Percentiles rank a stretch among this genome's conserved stretches.
phyloP scores from a whole-genome alignment of 1,284 basidiomycete genomes.

The Volvariella volvacea region DNA sequence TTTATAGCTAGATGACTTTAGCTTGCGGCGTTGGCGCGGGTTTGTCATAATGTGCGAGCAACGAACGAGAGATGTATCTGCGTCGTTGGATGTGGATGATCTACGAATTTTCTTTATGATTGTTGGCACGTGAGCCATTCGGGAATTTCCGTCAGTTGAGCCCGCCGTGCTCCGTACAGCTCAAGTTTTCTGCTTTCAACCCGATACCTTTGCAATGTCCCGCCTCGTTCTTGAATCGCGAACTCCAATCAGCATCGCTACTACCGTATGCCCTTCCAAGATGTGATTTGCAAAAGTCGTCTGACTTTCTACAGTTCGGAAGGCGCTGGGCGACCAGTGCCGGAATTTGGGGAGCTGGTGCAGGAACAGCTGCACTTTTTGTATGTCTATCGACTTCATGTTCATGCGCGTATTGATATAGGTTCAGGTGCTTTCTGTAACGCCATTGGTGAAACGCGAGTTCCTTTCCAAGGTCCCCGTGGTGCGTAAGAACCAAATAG shows the following conservation, averaged over 20 bases:
- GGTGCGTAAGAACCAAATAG: conserved; percentile 29
- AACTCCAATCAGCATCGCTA: conserved; percentile 20
- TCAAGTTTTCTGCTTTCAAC: background rate
- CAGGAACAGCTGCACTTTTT: conserved; percentile 57
- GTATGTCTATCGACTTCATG: conserved; percentile 32
- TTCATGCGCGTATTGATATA: conserved; percentile 7
- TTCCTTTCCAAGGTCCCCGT: conserved; percentile 51
- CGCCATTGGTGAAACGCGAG: conserved; percentile 58
- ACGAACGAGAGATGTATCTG: background rate
- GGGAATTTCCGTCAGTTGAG: conserved; percentile 15
- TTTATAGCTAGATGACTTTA: conserved; percentile 64
- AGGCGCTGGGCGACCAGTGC: conserved; percentile 55
- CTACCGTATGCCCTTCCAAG: conserved; percentile 22
- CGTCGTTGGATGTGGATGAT: no score
- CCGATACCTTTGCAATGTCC: conserved; percentile 20
- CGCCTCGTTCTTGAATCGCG: conserved; percentile 25
- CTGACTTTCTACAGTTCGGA: conserved; percentile 26
- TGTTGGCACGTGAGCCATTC: no score
- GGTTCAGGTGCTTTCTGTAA: conserved; percentile 54
- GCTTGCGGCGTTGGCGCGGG: conserved; percentile 83
- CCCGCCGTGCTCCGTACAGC: background rate
- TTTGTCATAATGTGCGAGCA: conserved; percentile 70
- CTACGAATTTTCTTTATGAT: no score
- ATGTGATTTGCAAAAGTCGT: background rate
- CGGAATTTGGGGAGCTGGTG: conserved; percentile 64